Conservation (phyloP, 1,284 basidiomycete genomes). For the Malassezia brasiliensis region DNA sequence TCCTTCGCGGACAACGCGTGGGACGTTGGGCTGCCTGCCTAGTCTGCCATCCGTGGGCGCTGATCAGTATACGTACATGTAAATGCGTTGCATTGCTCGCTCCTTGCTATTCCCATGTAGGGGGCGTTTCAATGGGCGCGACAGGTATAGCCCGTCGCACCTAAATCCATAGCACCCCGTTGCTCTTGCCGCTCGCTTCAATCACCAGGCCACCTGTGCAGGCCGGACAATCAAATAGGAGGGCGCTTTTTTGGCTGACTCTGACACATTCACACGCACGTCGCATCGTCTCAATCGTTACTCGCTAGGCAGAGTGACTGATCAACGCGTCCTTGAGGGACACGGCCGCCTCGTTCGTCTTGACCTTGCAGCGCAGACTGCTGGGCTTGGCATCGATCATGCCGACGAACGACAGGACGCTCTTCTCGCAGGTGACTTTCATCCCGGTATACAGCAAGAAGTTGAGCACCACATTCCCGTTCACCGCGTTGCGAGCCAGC, state of each 20-base stretch:
- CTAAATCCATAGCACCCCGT: conserved; percentile 20
- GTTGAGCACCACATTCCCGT: conserved; percentile 38
- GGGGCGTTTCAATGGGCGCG: conserved; percentile 19
- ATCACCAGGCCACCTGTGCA: conserved; percentile 31
- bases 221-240: conserved; percentile 40
- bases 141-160: conserved; percentile 3
- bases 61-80: not conserved
- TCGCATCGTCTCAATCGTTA: not conserved
- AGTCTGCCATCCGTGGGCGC: not conserved
- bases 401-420: conserved; percentile 29
- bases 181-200: conserved; percentile 36
- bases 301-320: conserved; percentile 1
- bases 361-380: conserved; percentile 36
- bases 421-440: conserved; percentile 25
- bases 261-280: not conserved
- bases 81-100: not conserved
- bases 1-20: conserved; percentile 12
- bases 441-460: conserved; percentile 29
- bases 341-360: conserved; percentile 27
- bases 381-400: conserved; percentile 29
- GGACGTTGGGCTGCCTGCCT: conserved; percentile 4
- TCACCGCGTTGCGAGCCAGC: conserved; percentile 37
- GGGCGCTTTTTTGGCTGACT: conserved; percentile 15
- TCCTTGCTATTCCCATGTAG: conserved; percentile 7
- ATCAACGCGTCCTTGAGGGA: conserved; percentile 28